A percentile compares a stretch with the other conserved stretches of the same genome.
Conservation (phyloP, 148 eudicot species). For the Vaccinium corymbosum region DNA sequence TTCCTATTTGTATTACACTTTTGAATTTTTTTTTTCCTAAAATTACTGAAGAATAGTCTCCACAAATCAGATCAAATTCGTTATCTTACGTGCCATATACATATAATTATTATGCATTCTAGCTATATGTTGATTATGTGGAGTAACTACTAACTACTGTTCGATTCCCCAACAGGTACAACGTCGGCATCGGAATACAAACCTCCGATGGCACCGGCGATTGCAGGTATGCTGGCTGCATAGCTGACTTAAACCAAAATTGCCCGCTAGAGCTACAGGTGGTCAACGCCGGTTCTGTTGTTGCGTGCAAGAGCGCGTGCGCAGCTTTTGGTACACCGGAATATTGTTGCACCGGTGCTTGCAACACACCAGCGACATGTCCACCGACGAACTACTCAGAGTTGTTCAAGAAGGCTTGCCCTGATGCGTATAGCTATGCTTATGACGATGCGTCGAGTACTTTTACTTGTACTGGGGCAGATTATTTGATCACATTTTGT, state of each 20-base stretch:
- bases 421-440: slow-evolving; percentile 74
- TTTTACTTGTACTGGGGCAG: slow-evolving; percentile 64
- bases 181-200: slow-evolving; percentile 49
- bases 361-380: slow-evolving; percentile 46
- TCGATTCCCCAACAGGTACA: slow-evolving; percentile 5
- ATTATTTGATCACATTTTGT: slow-evolving; percentile 76
- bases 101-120: too few relatives aligned
- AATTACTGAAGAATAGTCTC: too few relatives aligned
- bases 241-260: slow-evolving; percentile 43
- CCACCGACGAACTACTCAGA: slow-evolving; percentile 53
- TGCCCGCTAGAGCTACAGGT: slow-evolving; percentile 55
- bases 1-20: too few relatives aligned
- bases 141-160: neutral
- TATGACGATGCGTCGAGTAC: slow-evolving; percentile 82
- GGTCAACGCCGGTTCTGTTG: slow-evolving; percentile 31
- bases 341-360: slow-evolving; percentile 67
- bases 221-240: slow-evolving; percentile 69
- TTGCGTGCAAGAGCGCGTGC: slow-evolving; percentile 75
- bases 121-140: neutral
- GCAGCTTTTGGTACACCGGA: slow-evolving; percentile 53
- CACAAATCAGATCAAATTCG: too few relatives aligned
- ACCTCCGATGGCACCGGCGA: slow-evolving; percentile 45
- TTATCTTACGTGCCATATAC: too few relatives aligned
- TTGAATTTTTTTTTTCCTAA: too few relatives aligned
- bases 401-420: slow-evolving; percentile 76